Evolutionary conservation across 2,329 filamentous ascomycete species (phyloP), one percentile per base, ranked within the genome.

Genomic region (Penicillium sp.): DNA sequence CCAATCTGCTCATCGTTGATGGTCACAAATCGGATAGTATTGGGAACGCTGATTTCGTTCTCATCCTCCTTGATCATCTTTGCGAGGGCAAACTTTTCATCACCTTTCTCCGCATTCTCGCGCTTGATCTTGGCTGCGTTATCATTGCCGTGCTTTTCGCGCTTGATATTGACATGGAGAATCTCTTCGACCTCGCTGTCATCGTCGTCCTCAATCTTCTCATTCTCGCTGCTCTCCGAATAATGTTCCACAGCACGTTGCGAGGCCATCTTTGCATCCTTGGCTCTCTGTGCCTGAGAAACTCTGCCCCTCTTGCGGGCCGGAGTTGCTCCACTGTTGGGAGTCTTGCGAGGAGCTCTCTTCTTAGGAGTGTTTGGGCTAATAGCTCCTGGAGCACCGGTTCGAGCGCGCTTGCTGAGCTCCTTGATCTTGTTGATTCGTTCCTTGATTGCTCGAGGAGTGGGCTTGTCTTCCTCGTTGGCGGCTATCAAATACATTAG

Each of bases 381-480:
- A 22, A 21, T 40, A 1, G 49, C 24, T 14, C 57, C 62, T 5
- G 60, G 59, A 0, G 42, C 47, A 5, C 47, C 40, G 11, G 11
- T 41, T 9, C 38, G 16, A 14, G 45, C 11, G 3, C 53, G 45
- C n/a, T 62, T 67, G 18, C 56, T 58, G 0, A 53, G 49, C 3
- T 65, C 56, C 24, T 70, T 70, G 50, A 77, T 74, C n/a, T 66
- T 69, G 6, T 64, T 53, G 1, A 77, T 61, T 3, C 72, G 69
- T 48, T 77, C 74, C 3, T 61, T 65, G 48, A 77, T 74, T 5
- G 75, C 75, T 5, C 74, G 69, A 0, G 72, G 60, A n/a, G 74
- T 76, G 0, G 73, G 74, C 6, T 57, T 65, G 5, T 62, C 54
- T 1, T 44, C 31, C 11, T 61, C 55, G 1, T 48, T 44, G 24